phyloP scores from a whole-genome alignment of 2,329 filamentous ascomycete species.

The Pseudogymnoascus sp. region DNA sequence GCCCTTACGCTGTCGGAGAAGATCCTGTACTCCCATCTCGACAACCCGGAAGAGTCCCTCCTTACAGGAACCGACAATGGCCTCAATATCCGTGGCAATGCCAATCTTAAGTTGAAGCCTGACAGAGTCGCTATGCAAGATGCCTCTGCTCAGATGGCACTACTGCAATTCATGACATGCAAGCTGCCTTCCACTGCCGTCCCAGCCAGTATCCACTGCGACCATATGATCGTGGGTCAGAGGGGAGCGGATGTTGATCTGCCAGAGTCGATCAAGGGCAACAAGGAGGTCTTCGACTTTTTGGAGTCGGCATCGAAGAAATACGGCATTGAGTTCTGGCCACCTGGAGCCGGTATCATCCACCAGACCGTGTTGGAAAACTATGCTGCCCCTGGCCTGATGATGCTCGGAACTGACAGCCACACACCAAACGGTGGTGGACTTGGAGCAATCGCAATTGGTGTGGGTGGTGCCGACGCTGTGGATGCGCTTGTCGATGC shows the following conservation, averaged over 20 bases:
- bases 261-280: slow-evolving; percentile 75
- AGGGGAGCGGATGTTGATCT: slow-evolving; percentile 83
- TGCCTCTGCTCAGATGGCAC: slow-evolving; percentile 95
- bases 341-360: slow-evolving; percentile 87
- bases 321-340: slow-evolving; percentile 95
- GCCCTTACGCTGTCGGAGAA: slow-evolving; percentile 87
- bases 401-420: slow-evolving; percentile 98
- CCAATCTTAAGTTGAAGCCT: slow-evolving; percentile 93
- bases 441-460: slow-evolving; percentile 87
- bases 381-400: slow-evolving; percentile 90
- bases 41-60: slow-evolving; percentile 82
- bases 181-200: slow-evolving; percentile 83
- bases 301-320: slow-evolving; percentile 84
- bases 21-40: slow-evolving; percentile 93
- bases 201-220: slow-evolving; percentile 95
- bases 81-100: slow-evolving; percentile 72
- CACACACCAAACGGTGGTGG: slow-evolving; percentile 98
- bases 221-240: slow-evolving; percentile 96
- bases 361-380: slow-evolving; percentile 98
- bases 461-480: slow-evolving; percentile 93
- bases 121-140: slow-evolving; percentile 99
- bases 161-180: slow-evolving; percentile 98
- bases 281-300: slow-evolving; percentile 97
- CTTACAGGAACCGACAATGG: slow-evolving; percentile 78
- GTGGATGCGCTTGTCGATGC: slow-evolving; percentile 94